These are phyloP conservation scores for Asterophora parasitica DNA, from an alignment of 768 basidiomycete genomes.

Conservation along the genomic window DNA sequence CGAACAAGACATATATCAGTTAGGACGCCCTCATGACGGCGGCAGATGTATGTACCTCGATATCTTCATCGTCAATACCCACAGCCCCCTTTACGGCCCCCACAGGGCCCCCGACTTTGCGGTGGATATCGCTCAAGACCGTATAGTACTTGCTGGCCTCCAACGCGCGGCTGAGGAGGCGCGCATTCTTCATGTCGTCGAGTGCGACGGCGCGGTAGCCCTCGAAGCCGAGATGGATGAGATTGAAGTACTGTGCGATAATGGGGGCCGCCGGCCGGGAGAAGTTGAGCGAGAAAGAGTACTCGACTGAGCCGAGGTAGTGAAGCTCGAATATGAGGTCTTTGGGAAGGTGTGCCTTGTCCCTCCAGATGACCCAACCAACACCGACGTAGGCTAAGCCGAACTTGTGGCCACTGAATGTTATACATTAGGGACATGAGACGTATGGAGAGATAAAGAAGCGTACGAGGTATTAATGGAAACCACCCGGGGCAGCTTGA, in stretches of 20 bases:
- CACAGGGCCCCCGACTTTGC: constrained; percentile 21
- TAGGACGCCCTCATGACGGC: constrained; percentile 6
- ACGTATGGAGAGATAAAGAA: constrained; percentile 23
- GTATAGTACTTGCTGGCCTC: constrained; percentile 51
- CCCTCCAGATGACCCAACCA: constrained; percentile 70
- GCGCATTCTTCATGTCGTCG: constrained; percentile 55
- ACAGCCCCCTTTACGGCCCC: constrained; percentile 30
- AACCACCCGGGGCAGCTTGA: constrained; percentile 57
- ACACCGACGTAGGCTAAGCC: constrained; percentile 53
- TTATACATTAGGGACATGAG: background rate
- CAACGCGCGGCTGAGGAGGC: constrained; percentile 57
- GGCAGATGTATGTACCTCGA: constrained; percentile 41
- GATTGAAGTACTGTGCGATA: constrained; percentile 60
- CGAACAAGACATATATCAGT: constrained; percentile 8
- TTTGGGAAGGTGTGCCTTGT: constrained; percentile 59
- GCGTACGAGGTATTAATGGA: constrained; percentile 53
- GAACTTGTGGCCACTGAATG: constrained; percentile 59
- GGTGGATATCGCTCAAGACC: constrained; percentile 55
- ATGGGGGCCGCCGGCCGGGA: constrained; percentile 60
- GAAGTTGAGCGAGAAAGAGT: constrained; percentile 68
- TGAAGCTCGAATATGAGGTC: constrained; percentile 70
- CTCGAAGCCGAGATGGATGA: constrained; percentile 55
- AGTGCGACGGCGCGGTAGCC: constrained; percentile 48
- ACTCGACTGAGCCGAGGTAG: constrained; percentile 58
- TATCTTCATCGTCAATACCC: constrained; percentile 43